Conservation (phyloP, 345 rosid genomes). For the Lepidium aucheri region DNA sequence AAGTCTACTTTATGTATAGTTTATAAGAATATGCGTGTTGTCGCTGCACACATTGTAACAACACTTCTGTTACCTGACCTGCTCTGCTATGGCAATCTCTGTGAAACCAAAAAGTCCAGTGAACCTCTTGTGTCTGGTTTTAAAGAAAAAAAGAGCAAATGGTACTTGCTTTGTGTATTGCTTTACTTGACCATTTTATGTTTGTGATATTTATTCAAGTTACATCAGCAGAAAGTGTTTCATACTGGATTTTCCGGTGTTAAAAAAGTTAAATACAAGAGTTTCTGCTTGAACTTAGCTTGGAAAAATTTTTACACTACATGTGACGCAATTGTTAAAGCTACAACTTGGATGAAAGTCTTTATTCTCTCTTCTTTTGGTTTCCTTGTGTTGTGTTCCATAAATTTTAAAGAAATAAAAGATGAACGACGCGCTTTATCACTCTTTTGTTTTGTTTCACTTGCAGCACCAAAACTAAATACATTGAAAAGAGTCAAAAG, state of each 20-base stretch:
- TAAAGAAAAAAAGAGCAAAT: background rate
- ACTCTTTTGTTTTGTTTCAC: background rate
- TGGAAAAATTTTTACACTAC: background rate
- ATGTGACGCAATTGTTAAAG: background rate
- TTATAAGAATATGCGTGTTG: conserved; percentile 13
- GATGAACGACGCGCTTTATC: background rate
- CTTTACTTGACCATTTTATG: background rate
- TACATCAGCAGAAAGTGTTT: background rate
- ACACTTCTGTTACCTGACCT: background rate
- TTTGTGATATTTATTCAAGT: conserved; percentile 6
- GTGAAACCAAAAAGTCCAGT: too few species aligned
- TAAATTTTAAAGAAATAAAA: background rate
- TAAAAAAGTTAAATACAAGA: background rate
- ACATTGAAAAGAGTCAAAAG: background rate
- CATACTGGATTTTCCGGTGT: background rate
- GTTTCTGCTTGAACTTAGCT: conserved; percentile 5
- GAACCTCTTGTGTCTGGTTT: background rate
- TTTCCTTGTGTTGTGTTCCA: background rate
- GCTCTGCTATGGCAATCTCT: conserved; percentile 11
- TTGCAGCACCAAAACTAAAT: conserved; percentile 12
- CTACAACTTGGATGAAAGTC: background rate
- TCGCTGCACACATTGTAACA: conserved; percentile 15
- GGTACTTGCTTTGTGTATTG: conserved; percentile 7
- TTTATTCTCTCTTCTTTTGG: background rate
- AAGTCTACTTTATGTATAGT: conserved; percentile 14